Evolutionary conservation across 225 moss, liverwort and hornwort genomes (phyloP).

Genomic region (Bryum argenteum): DNA sequence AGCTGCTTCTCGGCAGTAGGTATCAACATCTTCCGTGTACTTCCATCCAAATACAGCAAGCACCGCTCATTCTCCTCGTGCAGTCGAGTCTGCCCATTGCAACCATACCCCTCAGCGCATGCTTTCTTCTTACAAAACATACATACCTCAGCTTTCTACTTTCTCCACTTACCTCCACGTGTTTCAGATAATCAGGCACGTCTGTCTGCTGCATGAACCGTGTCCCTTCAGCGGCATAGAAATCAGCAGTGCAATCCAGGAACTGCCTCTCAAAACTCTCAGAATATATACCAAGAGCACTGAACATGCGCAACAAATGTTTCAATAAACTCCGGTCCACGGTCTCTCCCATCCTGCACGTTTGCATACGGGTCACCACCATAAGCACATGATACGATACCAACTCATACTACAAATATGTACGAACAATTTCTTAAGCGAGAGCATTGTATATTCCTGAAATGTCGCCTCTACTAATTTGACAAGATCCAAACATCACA

Average conservation of each 20-base stretch:
- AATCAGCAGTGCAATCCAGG: constrained; percentile 90
- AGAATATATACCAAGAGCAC: constrained; percentile 90
- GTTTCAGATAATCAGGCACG: constrained; percentile 96
- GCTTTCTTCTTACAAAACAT: not conserved
- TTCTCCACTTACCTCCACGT: constrained; percentile 73
- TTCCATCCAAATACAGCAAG: constrained; percentile 88
- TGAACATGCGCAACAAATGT: constrained; percentile 96
- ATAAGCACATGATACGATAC: constrained; percentile 5
- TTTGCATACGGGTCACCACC: not conserved
- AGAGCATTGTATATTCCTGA: constrained; percentile 18
- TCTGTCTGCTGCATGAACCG: constrained; percentile 99
- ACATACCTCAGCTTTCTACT: not conserved
- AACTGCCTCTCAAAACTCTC: constrained; percentile 98
- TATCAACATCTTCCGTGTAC: constrained; percentile 86
- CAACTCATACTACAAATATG: not conserved
- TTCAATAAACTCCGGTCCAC: constrained; percentile 97
- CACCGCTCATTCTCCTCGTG: constrained; percentile 98
- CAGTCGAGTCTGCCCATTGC: constrained; percentile 61
- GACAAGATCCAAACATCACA: too few species aligned
- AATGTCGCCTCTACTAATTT: not conserved
- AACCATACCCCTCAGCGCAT: constrained; percentile 15
- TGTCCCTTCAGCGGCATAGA: constrained; percentile 94
- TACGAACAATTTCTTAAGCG: constrained; percentile 6
- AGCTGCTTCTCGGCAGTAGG: constrained; percentile 95
- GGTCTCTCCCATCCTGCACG: constrained; percentile 94